Evolutionary conservation across 2,329 filamentous ascomycete species (phyloP).

Genomic region (Chaetomium sp.): DNA sequence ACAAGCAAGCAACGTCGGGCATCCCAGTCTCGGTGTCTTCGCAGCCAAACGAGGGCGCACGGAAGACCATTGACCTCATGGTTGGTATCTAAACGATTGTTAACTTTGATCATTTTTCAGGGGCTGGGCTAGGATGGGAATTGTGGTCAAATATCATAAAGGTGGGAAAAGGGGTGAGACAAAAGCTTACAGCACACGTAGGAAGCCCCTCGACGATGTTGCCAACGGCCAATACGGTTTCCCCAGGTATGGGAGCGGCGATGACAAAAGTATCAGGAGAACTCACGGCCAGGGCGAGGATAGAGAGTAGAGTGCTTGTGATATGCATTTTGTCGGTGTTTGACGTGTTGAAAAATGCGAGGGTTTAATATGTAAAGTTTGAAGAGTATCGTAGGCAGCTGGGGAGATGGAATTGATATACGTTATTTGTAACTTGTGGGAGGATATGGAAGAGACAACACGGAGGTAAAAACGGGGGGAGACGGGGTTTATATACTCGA

Average conservation of each 20-base stretch:
- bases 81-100: not conserved
- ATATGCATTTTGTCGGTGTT: too few species aligned
- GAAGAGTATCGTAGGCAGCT: not conserved
- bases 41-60: not conserved
- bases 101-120: too few species aligned
- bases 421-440: not conserved
- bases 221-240: not conserved
- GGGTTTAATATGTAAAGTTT: too few species aligned
- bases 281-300: not conserved
- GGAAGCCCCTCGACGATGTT: not conserved
- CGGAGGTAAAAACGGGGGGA: too few species aligned
- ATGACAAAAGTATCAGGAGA: not conserved
- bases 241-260: not conserved
- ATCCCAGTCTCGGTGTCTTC: not conserved
- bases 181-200: not conserved
- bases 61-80: not conserved
- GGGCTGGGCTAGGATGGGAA: too few species aligned
- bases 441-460: not conserved
- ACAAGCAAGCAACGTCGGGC: constrained; percentile 2
- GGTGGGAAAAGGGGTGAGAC: too few species aligned
- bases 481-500: too few species aligned
- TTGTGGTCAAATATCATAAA: too few species aligned
- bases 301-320: not conserved
- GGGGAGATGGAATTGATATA: not conserved
- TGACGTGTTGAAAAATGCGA: too few species aligned